Evolutionary conservation across 805 yeast species (phyloP).

Genomic region (Kodamaea leandrae): DNA sequence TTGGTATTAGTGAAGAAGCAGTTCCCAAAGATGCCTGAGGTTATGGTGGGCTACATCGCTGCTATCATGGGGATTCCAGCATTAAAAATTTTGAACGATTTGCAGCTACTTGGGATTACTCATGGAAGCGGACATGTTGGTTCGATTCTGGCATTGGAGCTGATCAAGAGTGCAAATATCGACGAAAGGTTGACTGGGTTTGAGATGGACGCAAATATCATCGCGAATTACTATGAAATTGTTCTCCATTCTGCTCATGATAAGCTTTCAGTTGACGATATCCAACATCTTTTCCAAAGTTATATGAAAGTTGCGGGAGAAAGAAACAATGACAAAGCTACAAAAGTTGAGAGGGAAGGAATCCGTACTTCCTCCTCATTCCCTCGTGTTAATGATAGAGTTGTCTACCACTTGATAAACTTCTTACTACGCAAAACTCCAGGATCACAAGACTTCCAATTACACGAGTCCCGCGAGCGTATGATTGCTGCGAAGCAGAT

Average conservation of each 20-base stretch:
- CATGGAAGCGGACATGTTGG: conserved; percentile 22
- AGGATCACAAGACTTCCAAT: conserved; percentile 16
- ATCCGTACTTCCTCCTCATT: background rate
- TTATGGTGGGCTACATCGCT: conserved; percentile 36
- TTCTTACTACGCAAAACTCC: conserved; percentile 9
- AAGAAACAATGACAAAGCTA: background rate
- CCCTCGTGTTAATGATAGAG: conserved; percentile 10
- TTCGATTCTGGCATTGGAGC: conserved; percentile 11
- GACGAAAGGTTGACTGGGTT: conserved; percentile 23
- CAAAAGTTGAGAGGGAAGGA: background rate
- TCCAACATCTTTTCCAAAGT: conserved; percentile 19
- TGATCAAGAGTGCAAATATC: conserved; percentile 30
- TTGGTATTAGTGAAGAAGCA: conserved; percentile 28
- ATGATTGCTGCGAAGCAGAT: conserved; percentile 27
- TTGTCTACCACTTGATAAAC: conserved; percentile 11
- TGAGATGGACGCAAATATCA: conserved; percentile 18
- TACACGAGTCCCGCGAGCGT: conserved; percentile 12
- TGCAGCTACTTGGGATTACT: conserved; percentile 25
- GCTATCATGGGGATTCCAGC: conserved; percentile 25
- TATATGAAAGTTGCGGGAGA: conserved; percentile 16
- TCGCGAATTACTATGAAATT: conserved; percentile 26
- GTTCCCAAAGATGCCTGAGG: conserved; percentile 32
- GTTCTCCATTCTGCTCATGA: conserved; percentile 17
- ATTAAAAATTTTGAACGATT: conserved; percentile 23
- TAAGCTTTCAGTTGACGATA: conserved; percentile 16